phyloP scores from a whole-genome alignment of 345 rosid genomes.

The Populus deltoides region DNA sequence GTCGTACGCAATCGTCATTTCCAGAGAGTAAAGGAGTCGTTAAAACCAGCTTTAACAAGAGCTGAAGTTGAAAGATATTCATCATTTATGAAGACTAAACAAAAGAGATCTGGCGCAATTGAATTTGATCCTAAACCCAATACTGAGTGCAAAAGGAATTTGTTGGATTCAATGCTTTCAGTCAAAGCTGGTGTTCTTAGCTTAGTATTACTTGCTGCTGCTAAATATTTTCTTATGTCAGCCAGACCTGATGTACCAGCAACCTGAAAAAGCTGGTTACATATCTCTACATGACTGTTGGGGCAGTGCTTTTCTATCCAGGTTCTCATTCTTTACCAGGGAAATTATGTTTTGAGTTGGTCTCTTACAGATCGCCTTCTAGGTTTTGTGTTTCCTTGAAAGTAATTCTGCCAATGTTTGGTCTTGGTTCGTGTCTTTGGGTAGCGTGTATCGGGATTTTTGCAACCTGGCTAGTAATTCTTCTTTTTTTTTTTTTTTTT shows the following conservation, averaged over 20 bases:
- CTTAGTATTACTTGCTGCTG: constrained; percentile 34
- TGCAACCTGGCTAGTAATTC: background rate
- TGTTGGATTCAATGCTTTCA: constrained; percentile 18
- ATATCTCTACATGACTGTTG: background rate
- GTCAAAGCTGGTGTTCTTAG: constrained; percentile 33
- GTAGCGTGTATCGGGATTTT: background rate
- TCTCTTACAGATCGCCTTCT: no score
- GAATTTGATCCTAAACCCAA: constrained; percentile 4
- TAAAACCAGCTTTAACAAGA: constrained; percentile 71
- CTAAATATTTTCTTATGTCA: constrained; percentile 33
- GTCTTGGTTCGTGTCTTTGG: background rate
- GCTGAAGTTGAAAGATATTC: constrained; percentile 60
- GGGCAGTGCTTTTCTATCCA: background rate
- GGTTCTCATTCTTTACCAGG: background rate
- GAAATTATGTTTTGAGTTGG: background rate
- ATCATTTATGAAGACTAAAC: constrained; percentile 44
- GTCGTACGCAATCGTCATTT: constrained; percentile 65
- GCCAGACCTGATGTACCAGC: constrained; percentile 11
- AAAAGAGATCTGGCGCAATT: background rate
- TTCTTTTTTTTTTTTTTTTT: no score
- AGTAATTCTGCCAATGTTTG: background rate
- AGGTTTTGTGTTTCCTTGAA: no score
- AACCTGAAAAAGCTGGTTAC: constrained; percentile 24
- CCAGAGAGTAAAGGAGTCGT: constrained; percentile 51
- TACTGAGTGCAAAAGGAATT: constrained; percentile 17